A percentile compares a stretch with the other conserved stretches of the same genome.
Conservation (phyloP, 83 land plant genomes). For the Thuja plicata region DNA sequence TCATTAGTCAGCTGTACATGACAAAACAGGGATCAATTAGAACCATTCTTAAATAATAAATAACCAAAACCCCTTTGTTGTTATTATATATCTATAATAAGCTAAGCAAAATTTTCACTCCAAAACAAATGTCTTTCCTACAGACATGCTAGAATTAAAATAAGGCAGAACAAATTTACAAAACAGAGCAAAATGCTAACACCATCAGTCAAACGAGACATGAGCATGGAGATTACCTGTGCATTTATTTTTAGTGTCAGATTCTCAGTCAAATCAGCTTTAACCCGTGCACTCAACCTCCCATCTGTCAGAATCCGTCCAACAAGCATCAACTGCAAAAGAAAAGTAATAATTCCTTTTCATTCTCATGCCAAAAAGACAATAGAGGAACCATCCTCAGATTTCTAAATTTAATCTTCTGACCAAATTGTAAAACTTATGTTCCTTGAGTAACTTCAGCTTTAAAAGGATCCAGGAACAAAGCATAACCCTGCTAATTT, state of each 20-base stretch:
- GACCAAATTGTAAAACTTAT: neutral
- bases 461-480: neutral
- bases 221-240: conserved; percentile 48
- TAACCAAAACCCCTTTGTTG: neutral
- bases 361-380: neutral
- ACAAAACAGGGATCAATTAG: neutral
- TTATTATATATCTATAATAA: neutral
- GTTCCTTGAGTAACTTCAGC: neutral
- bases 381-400: conserved; percentile 5
- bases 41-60: neutral
- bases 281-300: conserved; percentile 87
- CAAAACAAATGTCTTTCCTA: neutral
- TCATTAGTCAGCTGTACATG: conserved; percentile 81
- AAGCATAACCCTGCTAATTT: neutral
- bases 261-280: conserved; percentile 84
- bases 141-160: neutral
- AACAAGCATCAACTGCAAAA: conserved; percentile 84
- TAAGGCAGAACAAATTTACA: neutral
- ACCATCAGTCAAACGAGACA: neutral
- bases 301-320: conserved; percentile 97
- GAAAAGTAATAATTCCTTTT: neutral
- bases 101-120: neutral
- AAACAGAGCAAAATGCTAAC: neutral
- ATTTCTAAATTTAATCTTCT: neutral
- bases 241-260: conserved; percentile 91